Evolutionary conservation across 352 stramenopile species (phyloP).

Genomic region (Thalassiosira hispida): DNA sequence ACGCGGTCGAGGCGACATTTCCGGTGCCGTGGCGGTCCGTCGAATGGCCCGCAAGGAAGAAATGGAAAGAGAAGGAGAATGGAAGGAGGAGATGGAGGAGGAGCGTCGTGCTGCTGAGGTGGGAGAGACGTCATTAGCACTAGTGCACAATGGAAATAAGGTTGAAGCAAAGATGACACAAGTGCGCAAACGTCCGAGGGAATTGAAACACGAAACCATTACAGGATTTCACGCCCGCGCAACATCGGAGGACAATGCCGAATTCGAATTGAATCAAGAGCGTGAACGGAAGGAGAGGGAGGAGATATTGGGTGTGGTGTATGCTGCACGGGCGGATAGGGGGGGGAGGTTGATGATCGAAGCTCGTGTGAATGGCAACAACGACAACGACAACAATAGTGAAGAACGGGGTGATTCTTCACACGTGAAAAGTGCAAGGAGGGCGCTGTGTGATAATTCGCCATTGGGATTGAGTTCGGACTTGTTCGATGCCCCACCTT

Average conservation of each 20-base stretch:
- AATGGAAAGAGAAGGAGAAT: conserved; percentile 56
- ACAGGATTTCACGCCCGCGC: conserved; percentile 74
- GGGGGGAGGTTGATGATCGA: conserved; percentile 31
- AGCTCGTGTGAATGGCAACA: conserved; percentile 1
- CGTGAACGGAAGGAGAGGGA: conserved; percentile 51
- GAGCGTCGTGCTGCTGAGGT: neutral
- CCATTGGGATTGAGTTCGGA: conserved; percentile 65
- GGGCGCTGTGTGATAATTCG: conserved; percentile 26
- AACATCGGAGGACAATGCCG: conserved; percentile 80
- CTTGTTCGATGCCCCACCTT: conserved; percentile 62
- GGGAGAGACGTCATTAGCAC: neutral
- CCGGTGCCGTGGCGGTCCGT: conserved; percentile 57
- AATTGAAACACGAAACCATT: conserved; percentile 65
- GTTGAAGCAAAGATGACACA: conserved; percentile 22
- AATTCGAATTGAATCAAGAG: conserved; percentile 74
- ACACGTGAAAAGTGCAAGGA: conserved; percentile 11
- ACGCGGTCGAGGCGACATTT: conserved; percentile 56
- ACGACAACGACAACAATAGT: neutral
- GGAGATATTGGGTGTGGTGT: conserved; percentile 34
- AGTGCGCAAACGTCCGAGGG: conserved; percentile 45
- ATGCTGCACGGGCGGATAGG: conserved; percentile 29
- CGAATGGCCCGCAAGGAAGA: conserved; percentile 46
- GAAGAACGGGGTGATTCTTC: neutral
- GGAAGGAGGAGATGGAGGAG: conserved; percentile 19
- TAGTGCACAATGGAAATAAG: conserved; percentile 1